Evolutionary conservation across 2,329 filamentous ascomycete genomes (phyloP).

Genomic region (Colletotrichum siamense): DNA sequence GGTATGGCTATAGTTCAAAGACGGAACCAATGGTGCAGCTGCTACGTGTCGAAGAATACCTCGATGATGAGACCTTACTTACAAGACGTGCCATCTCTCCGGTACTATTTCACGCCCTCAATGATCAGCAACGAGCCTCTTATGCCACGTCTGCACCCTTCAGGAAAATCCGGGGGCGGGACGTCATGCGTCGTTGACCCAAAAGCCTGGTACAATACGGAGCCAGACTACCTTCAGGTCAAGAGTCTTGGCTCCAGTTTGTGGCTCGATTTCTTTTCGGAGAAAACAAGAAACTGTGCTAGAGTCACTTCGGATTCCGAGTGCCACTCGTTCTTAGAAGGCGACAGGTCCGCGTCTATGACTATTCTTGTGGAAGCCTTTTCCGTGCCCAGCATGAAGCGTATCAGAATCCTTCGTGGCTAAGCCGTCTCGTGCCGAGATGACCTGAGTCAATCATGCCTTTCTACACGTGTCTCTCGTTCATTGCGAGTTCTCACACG

Average conservation of each 20-base stretch:
- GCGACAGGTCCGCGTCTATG: not conserved
- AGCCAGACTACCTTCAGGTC: not conserved
- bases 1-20: not conserved
- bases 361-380: not conserved
- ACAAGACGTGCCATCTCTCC: not conserved
- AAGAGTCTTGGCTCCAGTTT: not conserved
- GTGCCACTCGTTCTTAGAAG: not conserved
- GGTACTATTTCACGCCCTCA: not conserved
- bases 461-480: not conserved
- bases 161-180: conserved; percentile 6
- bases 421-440: conserved; percentile 1
- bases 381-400: not conserved
- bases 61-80: not conserved
- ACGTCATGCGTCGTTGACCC: conserved; percentile 4
- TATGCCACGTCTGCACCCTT: conserved; percentile 1
- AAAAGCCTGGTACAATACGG: not conserved
- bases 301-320: not conserved
- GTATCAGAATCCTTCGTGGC: not conserved
- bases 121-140: not conserved
- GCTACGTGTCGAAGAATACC: not conserved
- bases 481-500: not conserved
- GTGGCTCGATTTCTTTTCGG: not conserved
- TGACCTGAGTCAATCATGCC: not conserved
- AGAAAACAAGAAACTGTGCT: not conserved
- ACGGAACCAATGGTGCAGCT: not conserved